phyloP scores from a whole-genome alignment of 495 filamentous ascomycete species.

The Geopyxis carbonaria region DNA sequence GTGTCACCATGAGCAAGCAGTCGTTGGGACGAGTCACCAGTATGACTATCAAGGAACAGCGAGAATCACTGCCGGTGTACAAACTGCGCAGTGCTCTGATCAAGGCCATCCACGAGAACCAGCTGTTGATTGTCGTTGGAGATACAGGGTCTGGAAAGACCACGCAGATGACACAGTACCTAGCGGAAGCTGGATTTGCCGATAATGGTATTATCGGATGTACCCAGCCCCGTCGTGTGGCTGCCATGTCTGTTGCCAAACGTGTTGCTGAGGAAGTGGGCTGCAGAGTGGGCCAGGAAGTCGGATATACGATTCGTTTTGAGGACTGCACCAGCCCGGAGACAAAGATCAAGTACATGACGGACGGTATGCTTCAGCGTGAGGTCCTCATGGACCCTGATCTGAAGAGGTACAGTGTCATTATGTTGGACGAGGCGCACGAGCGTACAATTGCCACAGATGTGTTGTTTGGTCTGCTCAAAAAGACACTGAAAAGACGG shows the following conservation, averaged over 20 bases:
- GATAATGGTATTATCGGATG: constrained; percentile 81
- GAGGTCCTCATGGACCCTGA: constrained; percentile 85
- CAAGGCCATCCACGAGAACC: constrained; percentile 73
- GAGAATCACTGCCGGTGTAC: constrained; percentile 77
- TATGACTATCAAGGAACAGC: constrained; percentile 88
- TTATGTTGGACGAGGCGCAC: constrained; percentile 98
- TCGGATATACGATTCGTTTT: constrained; percentile 96
- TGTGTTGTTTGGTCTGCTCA: constrained; percentile 82
- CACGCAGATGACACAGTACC: constrained; percentile 87
- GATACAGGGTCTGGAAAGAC: constrained; percentile 96
- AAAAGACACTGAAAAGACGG: constrained; percentile 76
- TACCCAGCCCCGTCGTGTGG: constrained; percentile 86
- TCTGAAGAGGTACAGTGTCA: constrained; percentile 74
- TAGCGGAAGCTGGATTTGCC: constrained; percentile 86
- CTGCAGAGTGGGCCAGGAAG: constrained; percentile 74
- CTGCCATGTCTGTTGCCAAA: constrained; percentile 96
- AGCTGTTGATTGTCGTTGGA: constrained; percentile 87
- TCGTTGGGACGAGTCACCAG: constrained; percentile 72
- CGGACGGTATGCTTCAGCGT: constrained; percentile 91
- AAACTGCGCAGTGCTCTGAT: constrained; percentile 79
- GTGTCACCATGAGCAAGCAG: constrained; percentile 63
- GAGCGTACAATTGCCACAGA: constrained; percentile 94
- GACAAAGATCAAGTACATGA: constrained; percentile 98
- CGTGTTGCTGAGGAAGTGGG: constrained; percentile 95
- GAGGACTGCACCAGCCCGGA: constrained; percentile 82